Conservation (phyloP, 78 protist genomes). For the Protostelium mycophagum region DNA sequence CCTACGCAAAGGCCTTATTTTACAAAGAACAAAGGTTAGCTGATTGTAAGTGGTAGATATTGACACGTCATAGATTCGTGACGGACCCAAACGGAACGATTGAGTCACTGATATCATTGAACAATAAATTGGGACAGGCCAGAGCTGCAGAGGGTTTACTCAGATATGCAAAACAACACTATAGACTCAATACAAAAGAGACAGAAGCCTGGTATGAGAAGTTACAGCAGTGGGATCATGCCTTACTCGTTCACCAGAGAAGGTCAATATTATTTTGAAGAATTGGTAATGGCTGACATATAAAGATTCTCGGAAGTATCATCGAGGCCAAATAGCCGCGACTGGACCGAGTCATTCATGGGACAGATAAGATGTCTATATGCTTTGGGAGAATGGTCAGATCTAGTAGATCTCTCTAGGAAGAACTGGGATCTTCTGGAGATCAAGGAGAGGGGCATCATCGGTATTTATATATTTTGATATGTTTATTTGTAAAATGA, state of each 20-base stretch:
- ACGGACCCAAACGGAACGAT: background rate
- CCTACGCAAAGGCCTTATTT: slow-evolving; percentile 1
- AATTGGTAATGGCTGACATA: background rate
- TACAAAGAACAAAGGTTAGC: background rate
- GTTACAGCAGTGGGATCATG: background rate
- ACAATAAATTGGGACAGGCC: slow-evolving; percentile 5
- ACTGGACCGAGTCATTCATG: background rate
- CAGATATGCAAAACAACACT: slow-evolving; percentile 1
- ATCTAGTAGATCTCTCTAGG: background rate
- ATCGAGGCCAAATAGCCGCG: background rate
- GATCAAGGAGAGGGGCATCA: background rate
- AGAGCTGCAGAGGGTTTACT: slow-evolving; percentile 1
- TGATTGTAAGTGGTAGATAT: background rate
- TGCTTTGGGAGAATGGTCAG: background rate
- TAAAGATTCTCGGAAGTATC: background rate
- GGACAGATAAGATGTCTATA: background rate
- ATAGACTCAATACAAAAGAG: background rate
- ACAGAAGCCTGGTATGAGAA: slow-evolving; percentile 3
- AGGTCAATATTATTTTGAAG: background rate
- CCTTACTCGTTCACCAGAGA: slow-evolving; percentile 1
- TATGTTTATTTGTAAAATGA: background rate
- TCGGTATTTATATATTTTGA: background rate
- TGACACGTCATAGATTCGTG: background rate
- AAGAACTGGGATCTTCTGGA: background rate
- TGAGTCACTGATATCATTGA: background rate